Evolutionary conservation across 768 basidiomycete genomes (phyloP).

Genomic region (Russula compacta): DNA sequence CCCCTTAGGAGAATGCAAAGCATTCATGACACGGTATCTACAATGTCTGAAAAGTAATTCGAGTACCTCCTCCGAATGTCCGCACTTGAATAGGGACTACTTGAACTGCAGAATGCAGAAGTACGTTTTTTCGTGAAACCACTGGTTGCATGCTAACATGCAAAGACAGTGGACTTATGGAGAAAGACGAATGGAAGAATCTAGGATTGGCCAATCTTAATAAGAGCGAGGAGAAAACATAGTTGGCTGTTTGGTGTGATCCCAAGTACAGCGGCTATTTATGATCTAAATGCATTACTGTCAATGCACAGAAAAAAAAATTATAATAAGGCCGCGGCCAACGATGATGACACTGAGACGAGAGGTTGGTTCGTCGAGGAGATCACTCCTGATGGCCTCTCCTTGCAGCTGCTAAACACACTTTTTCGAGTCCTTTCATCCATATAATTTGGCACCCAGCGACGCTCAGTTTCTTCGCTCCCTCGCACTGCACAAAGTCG

Average conservation of each 20-base stretch:
- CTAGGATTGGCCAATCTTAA: constrained; percentile 47
- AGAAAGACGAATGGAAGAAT: constrained; percentile 78
- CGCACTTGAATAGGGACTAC: constrained; percentile 65
- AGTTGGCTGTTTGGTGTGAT: too few species aligned
- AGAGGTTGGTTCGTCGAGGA: background rate
- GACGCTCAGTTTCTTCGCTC: constrained; percentile 59
- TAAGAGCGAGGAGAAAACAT: background rate
- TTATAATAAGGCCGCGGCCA: too few species aligned
- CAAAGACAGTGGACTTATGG: constrained; percentile 69
- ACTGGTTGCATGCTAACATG: background rate
- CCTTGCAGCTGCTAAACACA: constrained; percentile 76
- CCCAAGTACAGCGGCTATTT: too few species aligned
- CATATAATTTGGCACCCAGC: constrained; percentile 72
- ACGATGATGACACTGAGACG: background rate
- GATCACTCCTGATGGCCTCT: constrained; percentile 32
- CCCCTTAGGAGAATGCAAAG: constrained; percentile 73
- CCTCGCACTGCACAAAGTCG: constrained; percentile 93
- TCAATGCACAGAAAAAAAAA: background rate
- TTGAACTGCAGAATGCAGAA: constrained; percentile 84
- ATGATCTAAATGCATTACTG: background rate
- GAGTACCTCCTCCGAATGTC: constrained; percentile 67
- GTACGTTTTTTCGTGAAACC: constrained; percentile 37
- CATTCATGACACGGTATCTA: constrained; percentile 74
- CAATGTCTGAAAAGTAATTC: constrained; percentile 65
- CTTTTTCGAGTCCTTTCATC: constrained; percentile 62